Percentiles rank a stretch among this genome's conserved stretches.
Evolutionary conservation across 352 stramenopile species (phyloP).

Genomic region (Globisporangium solare): DNA sequence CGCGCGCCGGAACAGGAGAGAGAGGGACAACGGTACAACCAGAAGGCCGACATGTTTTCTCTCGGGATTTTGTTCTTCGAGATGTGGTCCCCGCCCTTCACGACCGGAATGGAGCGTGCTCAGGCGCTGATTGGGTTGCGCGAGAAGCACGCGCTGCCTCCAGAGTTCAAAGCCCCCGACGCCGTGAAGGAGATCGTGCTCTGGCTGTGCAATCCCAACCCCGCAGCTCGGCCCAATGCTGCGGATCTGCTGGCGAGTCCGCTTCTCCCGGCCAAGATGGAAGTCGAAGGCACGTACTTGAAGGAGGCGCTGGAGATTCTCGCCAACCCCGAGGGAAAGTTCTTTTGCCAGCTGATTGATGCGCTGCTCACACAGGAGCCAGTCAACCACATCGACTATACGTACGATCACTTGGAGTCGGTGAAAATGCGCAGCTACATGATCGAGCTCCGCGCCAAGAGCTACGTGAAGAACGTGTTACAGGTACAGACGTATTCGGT

Average conservation of each 20-base stretch:
- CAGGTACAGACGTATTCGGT: constrained; percentile 26
- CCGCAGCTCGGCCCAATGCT: constrained; percentile 59
- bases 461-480: constrained; percentile 62
- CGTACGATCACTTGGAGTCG: constrained; percentile 79
- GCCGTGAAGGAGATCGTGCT: constrained; percentile 88
- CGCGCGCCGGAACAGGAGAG: constrained; percentile 92
- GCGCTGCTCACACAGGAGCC: constrained; percentile 70
- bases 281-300: constrained; percentile 81
- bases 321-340: constrained; percentile 85
- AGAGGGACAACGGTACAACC: constrained; percentile 84
- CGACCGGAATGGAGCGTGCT: constrained; percentile 87
- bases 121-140: constrained; percentile 73
- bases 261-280: constrained; percentile 75
- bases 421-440: constrained; percentile 74
- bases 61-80: constrained; percentile 95
- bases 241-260: constrained; percentile 64
- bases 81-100: constrained; percentile 92
- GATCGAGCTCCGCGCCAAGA: constrained; percentile 54
- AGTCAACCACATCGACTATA: constrained; percentile 81
- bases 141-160: constrained; percentile 58
- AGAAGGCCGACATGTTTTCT: constrained; percentile 94
- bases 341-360: constrained; percentile 85
- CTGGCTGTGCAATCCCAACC: constrained; percentile 82
- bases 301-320: constrained; percentile 82
- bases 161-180: constrained; percentile 48